phyloP scores from a whole-genome alignment of 2,329 filamentous ascomycete species.

The Alternaria panax region DNA sequence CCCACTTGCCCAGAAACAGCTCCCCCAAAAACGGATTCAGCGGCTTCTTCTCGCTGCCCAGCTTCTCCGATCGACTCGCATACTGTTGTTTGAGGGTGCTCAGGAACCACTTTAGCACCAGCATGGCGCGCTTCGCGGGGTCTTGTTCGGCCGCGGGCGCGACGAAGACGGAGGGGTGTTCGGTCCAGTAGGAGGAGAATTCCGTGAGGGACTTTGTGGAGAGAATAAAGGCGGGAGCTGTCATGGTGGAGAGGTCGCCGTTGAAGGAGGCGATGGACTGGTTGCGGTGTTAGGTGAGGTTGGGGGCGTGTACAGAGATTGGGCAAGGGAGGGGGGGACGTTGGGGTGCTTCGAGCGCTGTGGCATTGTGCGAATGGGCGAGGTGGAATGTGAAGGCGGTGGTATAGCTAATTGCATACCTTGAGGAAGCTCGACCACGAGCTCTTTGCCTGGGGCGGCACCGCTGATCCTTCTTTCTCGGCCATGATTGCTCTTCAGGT shows the following conservation, averaged over 20 bases:
- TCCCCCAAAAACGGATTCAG: conserved; percentile 96
- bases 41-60: conserved; percentile 95
- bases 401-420: conserved; percentile 42
- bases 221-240: conserved; percentile 64
- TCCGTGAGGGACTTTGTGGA: conserved; percentile 63
- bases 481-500: conserved; percentile 26
- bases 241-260: conserved; percentile 64
- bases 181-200: conserved; percentile 66
- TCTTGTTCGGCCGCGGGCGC: conserved; percentile 82
- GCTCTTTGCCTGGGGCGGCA: conserved; percentile 56
- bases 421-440: conserved; percentile 61
- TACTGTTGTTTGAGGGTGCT: conserved; percentile 91
- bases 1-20: conserved; percentile 91
- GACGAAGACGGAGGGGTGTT: conserved; percentile 71
- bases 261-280: conserved; percentile 63
- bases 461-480: conserved; percentile 55
- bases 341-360: background rate
- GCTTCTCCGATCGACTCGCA: conserved; percentile 75
- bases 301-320: too few relatives aligned
- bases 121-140: conserved; percentile 79
- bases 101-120: conserved; percentile 97
- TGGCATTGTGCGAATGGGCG: too few relatives aligned
- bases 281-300: conserved; percentile 4
- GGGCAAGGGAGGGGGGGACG: background rate
- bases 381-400: too few relatives aligned